These are phyloP conservation scores for Peronospora tabacina DNA, from an alignment of 352 stramenopile species.

Conservation along the genomic window DNA sequence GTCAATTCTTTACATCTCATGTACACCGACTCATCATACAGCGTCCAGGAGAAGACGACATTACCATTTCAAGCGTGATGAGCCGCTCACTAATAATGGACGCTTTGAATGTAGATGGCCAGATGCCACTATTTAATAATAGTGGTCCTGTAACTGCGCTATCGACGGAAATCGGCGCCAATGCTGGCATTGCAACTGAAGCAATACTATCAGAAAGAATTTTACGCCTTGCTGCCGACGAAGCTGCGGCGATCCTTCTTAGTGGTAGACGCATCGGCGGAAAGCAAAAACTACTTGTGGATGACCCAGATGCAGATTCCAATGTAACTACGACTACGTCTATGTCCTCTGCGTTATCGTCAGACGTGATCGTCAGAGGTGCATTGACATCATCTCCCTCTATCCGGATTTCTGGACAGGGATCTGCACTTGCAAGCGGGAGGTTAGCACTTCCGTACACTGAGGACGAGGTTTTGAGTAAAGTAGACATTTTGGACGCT, in stretches of 20 bases:
- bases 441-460: slow-evolving; percentile 23
- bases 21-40: slow-evolving; percentile 65
- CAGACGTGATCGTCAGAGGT: slow-evolving; percentile 21
- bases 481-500: slow-evolving; percentile 22
- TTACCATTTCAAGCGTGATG: slow-evolving; percentile 75
- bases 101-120: slow-evolving; percentile 23
- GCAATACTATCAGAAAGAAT: slow-evolving; percentile 60
- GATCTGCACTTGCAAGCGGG: slow-evolving; percentile 3
- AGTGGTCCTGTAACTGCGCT: slow-evolving; percentile 28
- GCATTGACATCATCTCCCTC: slow-evolving; percentile 22
- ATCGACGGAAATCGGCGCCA: slow-evolving; percentile 26
- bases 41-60: slow-evolving; percentile 52
- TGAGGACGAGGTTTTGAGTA: slow-evolving; percentile 15
- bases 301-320: slow-evolving; percentile 33
- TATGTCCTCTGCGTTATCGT: slow-evolving; percentile 15
- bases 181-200: slow-evolving; percentile 40
- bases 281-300: slow-evolving; percentile 31
- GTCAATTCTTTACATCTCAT: slow-evolving; percentile 57
- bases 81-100: slow-evolving; percentile 51
- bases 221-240: slow-evolving; percentile 42
- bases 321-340: slow-evolving; percentile 19
- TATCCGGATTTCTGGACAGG: slow-evolving; percentile 13
- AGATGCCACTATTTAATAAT: slow-evolving; percentile 42
- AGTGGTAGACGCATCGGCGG: slow-evolving; percentile 20
- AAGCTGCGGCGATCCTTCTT: slow-evolving; percentile 38